Evolutionary conservation across 129 eudicot species (phyloP).

Genomic region (Tagetes patula): DNA sequence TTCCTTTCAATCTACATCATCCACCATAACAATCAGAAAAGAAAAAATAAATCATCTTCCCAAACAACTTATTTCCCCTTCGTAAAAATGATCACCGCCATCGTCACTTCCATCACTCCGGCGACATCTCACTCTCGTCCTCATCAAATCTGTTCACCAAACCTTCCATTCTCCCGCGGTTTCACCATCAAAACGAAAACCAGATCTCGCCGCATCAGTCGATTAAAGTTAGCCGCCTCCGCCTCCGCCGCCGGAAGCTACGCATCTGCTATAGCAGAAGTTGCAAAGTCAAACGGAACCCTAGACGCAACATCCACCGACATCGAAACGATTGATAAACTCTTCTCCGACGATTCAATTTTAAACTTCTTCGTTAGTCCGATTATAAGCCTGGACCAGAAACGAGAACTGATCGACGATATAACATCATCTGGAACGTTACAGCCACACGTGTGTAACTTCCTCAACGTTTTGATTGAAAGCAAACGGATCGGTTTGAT

Average conservation of each 20-base stretch:
- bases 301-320: conserved; percentile 56
- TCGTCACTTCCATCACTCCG: conserved; percentile 21
- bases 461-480: conserved; percentile 59
- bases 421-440: conserved; percentile 34
- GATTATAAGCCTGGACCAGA: conserved; percentile 38
- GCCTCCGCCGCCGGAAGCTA: conserved; percentile 61
- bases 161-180: conserved; percentile 44
- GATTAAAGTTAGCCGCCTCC: conserved; percentile 30
- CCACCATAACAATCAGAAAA: too few species aligned
- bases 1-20: conserved; percentile 29
- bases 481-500: conserved; percentile 47
- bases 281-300: conserved; percentile 54
- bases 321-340: conserved; percentile 52
- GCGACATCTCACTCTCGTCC: conserved; percentile 41
- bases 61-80: background rate
- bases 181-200: conserved; percentile 31
- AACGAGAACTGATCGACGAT: conserved; percentile 45
- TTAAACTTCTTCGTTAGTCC: conserved; percentile 55
- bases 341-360: conserved; percentile 51
- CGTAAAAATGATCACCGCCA: conserved; percentile 42
- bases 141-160: conserved; percentile 23
- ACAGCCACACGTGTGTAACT: conserved; percentile 56
- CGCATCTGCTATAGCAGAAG: conserved; percentile 71
- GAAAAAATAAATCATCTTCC: background rate
- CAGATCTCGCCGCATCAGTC: conserved; percentile 33